phyloP scores from a whole-genome alignment of 805 yeast genomes.

The Groenewaldozyma salmanticensis region DNA sequence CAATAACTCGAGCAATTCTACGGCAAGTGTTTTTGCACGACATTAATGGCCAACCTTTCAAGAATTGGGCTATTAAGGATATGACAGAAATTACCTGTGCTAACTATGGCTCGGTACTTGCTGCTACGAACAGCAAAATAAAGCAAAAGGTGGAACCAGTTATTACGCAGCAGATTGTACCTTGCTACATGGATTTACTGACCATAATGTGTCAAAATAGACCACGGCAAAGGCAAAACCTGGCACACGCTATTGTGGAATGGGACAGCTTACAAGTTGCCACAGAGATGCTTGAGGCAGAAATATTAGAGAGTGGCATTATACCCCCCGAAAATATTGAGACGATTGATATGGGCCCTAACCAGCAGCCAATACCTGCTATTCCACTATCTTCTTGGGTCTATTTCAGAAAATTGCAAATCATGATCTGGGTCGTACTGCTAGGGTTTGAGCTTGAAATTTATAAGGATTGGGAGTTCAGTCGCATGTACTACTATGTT shows the following conservation, averaged over 20 bases:
- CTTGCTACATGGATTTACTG: constrained; percentile 39
- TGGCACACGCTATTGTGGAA: constrained; percentile 41
- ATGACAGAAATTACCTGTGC: constrained; percentile 37
- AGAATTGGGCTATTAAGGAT: constrained; percentile 28
- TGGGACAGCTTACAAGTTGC: constrained; percentile 81
- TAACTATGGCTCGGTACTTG: constrained; percentile 24
- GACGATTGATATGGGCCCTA: constrained; percentile 7
- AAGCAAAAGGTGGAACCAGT: constrained; percentile 24
- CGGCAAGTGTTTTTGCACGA: constrained; percentile 8
- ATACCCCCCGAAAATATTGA: constrained; percentile 1
- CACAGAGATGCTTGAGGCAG: constrained; percentile 54
- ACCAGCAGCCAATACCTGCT: constrained; percentile 29
- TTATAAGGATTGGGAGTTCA: constrained; percentile 61
- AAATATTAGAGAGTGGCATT: constrained; percentile 16
- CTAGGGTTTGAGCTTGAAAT: constrained; percentile 69
- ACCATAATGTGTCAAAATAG: constrained; percentile 53
- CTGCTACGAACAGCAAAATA: constrained; percentile 19
- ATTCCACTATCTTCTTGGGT: constrained; percentile 66
- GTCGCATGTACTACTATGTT: constrained; percentile 59
- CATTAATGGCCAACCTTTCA: constrained; percentile 10
- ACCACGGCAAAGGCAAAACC: constrained; percentile 72
- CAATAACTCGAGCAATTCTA: constrained; percentile 22
- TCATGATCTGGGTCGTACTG: constrained; percentile 65
- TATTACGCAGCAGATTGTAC: constrained; percentile 3
- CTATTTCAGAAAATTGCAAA: constrained; percentile 51